Evolutionary conservation across 139 green algal genomes (phyloP), one percentile per base, ranked within the genome.

Genomic region (Chlamydomonas sp.): DNA sequence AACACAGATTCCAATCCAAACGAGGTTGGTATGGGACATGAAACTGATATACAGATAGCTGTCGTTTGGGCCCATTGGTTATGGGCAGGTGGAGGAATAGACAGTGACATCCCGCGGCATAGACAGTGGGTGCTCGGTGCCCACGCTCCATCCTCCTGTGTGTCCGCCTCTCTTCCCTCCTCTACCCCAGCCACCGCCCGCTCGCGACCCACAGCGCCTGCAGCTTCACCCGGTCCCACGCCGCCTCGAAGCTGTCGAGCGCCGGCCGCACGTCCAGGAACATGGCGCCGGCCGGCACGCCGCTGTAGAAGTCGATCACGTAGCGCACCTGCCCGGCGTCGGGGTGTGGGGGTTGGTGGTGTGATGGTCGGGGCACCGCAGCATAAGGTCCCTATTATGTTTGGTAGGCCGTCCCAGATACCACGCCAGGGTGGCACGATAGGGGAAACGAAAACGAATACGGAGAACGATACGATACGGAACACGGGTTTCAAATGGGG

Each of bases 261-360:
- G 92, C 92, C 10, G 92, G 92, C 34, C 92, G 77, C 62, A 93
- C 87, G 72, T 97, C 92, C 57, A 97, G 72, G 75, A 96, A 90
- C 87, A 97, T 90, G 22, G 90, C 89, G 2, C 86, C 82, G 13
- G 91, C 43, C 1, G 89, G 81, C 20, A 76, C 75, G 26, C 82
- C 90, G 69, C 90, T 93, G 81, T 97, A 97, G 65, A 97, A 97
- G 77, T 97, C 92, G 8, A 97, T 96, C 31, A 97, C 82, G 74
- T 97, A 97, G 35, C 89, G 74, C 24, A 96, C 88, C 67, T 93
- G 43, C 35, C n/a, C n/a, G n/a, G n/a, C 28, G 26, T 33, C 31
- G 22, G 61, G 50, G 8, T 30, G 50, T 10, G 13, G 29, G 22
- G 28, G 30, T 66, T 37, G 10, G 35, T 16, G 35, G 28, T 13